Conservation (phyloP, 1,284 basidiomycete genomes). For the Pyrrhoderma noxium region DNA sequence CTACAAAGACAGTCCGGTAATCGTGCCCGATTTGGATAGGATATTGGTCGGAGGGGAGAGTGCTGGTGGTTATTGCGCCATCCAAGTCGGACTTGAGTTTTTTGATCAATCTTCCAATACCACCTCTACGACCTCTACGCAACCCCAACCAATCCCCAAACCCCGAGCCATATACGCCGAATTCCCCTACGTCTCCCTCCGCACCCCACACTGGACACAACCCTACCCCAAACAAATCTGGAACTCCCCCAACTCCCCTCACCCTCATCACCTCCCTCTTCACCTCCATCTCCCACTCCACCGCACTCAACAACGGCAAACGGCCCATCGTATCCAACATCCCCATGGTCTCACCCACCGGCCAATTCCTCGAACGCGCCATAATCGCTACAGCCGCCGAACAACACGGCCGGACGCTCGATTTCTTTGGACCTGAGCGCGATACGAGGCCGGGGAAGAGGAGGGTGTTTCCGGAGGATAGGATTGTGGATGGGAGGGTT, state of each 20-base stretch:
- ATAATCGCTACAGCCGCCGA: neutral
- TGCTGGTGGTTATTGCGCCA: constrained; percentile 13
- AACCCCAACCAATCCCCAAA: neutral
- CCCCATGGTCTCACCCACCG: neutral
- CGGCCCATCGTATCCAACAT: constrained; percentile 7
- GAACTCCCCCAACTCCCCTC: constrained; percentile 3
- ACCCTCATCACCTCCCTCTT: constrained; percentile 7
- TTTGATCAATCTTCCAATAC: neutral
- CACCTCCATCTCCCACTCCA: neutral
- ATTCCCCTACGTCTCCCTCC: constrained; percentile 8
- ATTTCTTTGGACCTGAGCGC: constrained; percentile 8
- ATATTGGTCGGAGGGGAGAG: constrained; percentile 11
- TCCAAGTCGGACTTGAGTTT: constrained; percentile 11
- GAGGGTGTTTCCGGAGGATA: constrained; percentile 10
- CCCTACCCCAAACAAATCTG: constrained; percentile 9
- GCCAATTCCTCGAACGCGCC: neutral
- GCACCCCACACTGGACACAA: constrained; percentile 8
- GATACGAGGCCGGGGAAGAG: constrained; percentile 8
- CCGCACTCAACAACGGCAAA: constrained; percentile 1
- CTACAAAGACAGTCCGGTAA: constrained; percentile 70
- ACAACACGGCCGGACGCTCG: constrained; percentile 13
- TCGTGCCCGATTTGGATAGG: constrained; percentile 32
- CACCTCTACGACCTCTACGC: neutral
- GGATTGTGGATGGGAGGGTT: constrained; percentile 6
- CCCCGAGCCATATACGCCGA: constrained; percentile 3